A percentile compares a stretch with the other conserved stretches of the same genome.
phyloP scores from a whole-genome alignment of 2,329 filamentous ascomycete species.

The Stachybotrys chartarum region DNA sequence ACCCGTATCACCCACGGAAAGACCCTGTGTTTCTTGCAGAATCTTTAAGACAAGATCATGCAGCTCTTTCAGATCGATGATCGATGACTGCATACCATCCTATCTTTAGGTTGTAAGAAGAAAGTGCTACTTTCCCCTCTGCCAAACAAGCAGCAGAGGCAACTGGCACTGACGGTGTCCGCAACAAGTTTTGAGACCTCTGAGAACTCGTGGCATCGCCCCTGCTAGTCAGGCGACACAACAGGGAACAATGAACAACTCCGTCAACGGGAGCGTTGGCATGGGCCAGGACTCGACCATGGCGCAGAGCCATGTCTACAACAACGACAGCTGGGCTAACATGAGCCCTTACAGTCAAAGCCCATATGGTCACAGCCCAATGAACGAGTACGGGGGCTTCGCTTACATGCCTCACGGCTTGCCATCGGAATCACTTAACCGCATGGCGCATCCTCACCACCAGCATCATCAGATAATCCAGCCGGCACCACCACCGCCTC shows the following conservation, averaged over 20 bases:
- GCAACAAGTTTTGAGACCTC: not conserved
- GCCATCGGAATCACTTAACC: constrained; percentile 40
- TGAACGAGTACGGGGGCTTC: constrained; percentile 59
- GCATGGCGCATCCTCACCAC: constrained; percentile 51
- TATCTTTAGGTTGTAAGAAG: not conserved
- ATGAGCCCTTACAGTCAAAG: constrained; percentile 60
- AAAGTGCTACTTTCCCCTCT: not conserved
- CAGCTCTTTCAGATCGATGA: not conserved
- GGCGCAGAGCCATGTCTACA: constrained; percentile 21
- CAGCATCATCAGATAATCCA: constrained; percentile 23
- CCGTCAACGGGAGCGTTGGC: constrained; percentile 19
- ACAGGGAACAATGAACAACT: constrained; percentile 23
- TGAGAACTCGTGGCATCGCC: not conserved
- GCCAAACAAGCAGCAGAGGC: not conserved
- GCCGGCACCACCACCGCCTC: constrained; percentile 15
- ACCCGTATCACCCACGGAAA: not conserved
- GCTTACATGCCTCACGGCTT: constrained; percentile 48
- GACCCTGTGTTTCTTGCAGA: not conserved
- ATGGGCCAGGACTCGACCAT: constrained; percentile 23
- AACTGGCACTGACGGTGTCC: not conserved
- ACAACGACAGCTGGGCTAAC: constrained; percentile 46
- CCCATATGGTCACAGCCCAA: constrained; percentile 37
- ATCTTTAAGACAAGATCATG: not conserved
- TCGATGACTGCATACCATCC: not conserved
- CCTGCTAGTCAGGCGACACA: constrained; percentile 3